Base-by-base conservation (phyloP, 1,284 basidiomycete species). In the Hemileia vastatrix region DNA sequence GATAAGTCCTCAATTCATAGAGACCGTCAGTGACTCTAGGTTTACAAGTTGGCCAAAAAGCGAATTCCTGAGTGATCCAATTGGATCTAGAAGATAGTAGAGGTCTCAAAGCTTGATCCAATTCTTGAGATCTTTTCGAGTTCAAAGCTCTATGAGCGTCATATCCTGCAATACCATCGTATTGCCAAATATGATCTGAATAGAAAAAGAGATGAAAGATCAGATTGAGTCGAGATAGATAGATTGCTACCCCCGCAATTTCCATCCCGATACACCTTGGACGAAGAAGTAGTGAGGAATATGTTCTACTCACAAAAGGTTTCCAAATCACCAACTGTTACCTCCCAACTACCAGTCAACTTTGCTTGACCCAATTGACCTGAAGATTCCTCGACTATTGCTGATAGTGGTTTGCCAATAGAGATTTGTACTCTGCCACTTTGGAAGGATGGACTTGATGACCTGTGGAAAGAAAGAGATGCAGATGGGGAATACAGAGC, bases 31-130 rank as follows among this genome's bases (percentile, higher is more conserved):
- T 83, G 19, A 84, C 80, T 68, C 82, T 86, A 1, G 90, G 90
- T 31, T 90, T 89, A 13, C 87, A 83, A 2, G 90, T 90, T 1
- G 90, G 89, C 76, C 91, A 85, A 79, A 95, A 93, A 1, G 88
- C 88, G 77, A 96, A 96, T 76, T 96, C 93, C 74, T 91, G 89
- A 68, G 85, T 84, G 47, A 75, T 64, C 57, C 70, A 64, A 23
- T 57, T 53, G 15, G 15, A 62, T 6, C 69, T 51, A 24, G 59
- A 48, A 32, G 54, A 52, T 19, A 61, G 43, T 27, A 61, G 59
- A 18, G 59, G 33, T 54, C 59, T 32, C 21, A 61, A 45, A 21
- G 24, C 43, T 43, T 61, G 54, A 19, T 19, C 24, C 36, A 61
- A 61, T 44, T 61, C 44, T 53, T 53, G 43, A 36, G 54, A 47